Conservation (phyloP, 129 eudicot species). For the Heracleum sosnowskyi region DNA sequence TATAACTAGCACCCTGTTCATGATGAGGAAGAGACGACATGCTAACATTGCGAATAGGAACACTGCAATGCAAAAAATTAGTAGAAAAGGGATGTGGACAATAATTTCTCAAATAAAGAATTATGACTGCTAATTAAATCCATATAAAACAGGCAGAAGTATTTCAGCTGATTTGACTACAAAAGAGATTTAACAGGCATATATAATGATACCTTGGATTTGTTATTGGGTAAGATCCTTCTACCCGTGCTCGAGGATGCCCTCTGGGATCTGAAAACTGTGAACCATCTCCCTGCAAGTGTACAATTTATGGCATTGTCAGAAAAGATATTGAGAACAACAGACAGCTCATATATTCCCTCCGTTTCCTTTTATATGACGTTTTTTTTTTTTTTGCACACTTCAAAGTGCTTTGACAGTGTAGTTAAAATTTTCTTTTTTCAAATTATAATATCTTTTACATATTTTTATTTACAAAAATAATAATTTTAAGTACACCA, state of each 20-base stretch:
- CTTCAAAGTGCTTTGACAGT: no score
- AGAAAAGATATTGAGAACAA: background rate
- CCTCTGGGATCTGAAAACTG: constrained; percentile 29
- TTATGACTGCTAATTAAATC: background rate
- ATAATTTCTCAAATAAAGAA: background rate
- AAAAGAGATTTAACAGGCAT: background rate
- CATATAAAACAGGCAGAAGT: constrained; percentile 7
- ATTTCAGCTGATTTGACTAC: background rate
- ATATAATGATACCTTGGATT: constrained; percentile 29
- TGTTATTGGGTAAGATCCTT: constrained; percentile 25
- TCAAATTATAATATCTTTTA: no score
- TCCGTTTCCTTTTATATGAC: no score
- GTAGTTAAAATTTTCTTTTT: no score
- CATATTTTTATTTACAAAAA: no score
- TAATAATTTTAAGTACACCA: no score
- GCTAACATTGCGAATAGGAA: constrained; percentile 13
- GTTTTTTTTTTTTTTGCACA: no score
- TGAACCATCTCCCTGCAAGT: constrained; percentile 39
- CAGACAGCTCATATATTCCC: background rate
- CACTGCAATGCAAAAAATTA: constrained; percentile 19
- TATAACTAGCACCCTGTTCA: constrained; percentile 17
- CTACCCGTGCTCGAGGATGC: constrained; percentile 30
- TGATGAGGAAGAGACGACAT: constrained; percentile 21
- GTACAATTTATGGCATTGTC: constrained; percentile 2
- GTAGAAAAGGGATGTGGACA: background rate